Evolutionary conservation across 768 basidiomycete species (phyloP).

Genomic region (Mycena sanguinolenta): DNA sequence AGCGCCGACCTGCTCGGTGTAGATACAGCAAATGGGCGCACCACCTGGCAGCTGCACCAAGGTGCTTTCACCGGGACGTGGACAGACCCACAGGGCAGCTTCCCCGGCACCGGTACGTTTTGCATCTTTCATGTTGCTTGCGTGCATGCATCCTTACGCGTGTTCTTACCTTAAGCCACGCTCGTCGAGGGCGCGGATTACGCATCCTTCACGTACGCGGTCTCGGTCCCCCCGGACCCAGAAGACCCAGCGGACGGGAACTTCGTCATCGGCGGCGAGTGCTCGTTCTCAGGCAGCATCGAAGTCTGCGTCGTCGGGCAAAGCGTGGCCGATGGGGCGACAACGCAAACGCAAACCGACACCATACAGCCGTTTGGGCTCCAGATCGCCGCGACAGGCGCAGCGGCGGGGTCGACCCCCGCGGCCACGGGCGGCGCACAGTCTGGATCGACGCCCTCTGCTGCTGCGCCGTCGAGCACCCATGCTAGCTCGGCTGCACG

Average conservation of each 20-base stretch:
- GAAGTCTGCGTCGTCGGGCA: constrained; percentile 41
- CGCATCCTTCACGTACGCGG: constrained; percentile 53
- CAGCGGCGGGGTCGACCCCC: neutral
- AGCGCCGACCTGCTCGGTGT: constrained; percentile 31
- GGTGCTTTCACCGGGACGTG: constrained; percentile 35
- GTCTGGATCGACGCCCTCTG: neutral
- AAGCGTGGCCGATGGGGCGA: neutral
- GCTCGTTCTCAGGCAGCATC: constrained; percentile 38
- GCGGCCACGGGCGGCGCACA: neutral
- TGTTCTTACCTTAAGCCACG: constrained; percentile 47
- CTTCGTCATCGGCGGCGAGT: constrained; percentile 40
- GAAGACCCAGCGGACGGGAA: constrained; percentile 17
- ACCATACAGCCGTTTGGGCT: constrained; percentile 44
- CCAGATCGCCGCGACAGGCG: constrained; percentile 36
- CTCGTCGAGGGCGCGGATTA: constrained; percentile 58
- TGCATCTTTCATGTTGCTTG: neutral
- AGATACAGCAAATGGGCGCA: constrained; percentile 26
- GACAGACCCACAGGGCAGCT: constrained; percentile 32
- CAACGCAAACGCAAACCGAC: constrained; percentile 36
- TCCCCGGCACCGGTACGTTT: constrained; percentile 35
- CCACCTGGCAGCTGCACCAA: constrained; percentile 33
- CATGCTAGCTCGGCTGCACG: constrained; percentile 7
- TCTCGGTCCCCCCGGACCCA: no score
- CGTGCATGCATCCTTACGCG: neutral
- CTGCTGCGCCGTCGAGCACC: neutral